These are phyloP conservation scores for Kondoa subrosea DNA, from an alignment of 768 basidiomycete genomes.

Conservation along the genomic window DNA sequence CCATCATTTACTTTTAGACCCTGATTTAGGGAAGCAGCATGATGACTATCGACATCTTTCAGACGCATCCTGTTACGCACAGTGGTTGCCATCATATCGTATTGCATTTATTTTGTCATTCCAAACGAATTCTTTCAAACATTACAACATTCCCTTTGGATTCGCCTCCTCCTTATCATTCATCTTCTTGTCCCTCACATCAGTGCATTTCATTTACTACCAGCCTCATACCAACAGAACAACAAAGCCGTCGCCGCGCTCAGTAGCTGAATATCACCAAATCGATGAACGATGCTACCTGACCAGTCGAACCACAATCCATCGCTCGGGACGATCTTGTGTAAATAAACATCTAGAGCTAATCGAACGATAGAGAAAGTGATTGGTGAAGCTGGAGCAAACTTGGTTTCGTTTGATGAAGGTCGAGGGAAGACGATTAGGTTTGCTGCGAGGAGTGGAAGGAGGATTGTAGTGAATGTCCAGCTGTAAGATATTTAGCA, in stretches of 20 bases:
- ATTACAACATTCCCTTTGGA: neutral
- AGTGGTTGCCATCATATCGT: no score
- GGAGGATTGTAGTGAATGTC: neutral
- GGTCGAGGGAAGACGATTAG: slow-evolving; percentile 5
- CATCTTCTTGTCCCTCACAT: neutral
- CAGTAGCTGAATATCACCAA: neutral
- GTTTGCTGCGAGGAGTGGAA: neutral
- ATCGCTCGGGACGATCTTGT: neutral
- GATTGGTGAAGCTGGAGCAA: neutral
- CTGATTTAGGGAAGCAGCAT: no score
- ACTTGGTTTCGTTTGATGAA: neutral
- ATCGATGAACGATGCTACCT: neutral
- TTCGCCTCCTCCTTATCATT: neutral
- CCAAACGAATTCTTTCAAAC: neutral
- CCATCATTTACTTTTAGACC: no score
- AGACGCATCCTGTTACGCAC: no score
- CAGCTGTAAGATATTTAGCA: neutral
- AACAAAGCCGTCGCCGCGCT: neutral
- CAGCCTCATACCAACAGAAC: neutral
- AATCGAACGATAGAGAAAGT: slow-evolving; percentile 6
- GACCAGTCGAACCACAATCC: neutral
- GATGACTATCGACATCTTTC: no score
- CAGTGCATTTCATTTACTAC: neutral
- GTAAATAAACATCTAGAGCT: neutral
- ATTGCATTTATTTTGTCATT: neutral